A percentile compares a stretch with the other conserved stretches of the same genome.
Evolutionary conservation across 1,284 basidiomycete genomes (phyloP).

Genomic region (Abortiporus biennis): DNA sequence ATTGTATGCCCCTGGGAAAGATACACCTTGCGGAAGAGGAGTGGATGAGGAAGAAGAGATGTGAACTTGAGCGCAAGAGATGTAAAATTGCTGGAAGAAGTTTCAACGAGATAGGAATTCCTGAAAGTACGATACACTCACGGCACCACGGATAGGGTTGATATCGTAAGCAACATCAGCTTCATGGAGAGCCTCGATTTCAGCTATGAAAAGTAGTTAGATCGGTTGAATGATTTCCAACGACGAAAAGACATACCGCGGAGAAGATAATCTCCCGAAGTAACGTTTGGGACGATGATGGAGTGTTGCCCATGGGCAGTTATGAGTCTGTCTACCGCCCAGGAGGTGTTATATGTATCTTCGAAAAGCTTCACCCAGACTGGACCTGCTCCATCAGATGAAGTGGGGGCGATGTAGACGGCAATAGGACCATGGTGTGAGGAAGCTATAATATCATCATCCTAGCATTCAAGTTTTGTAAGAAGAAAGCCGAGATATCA

Average conservation of each 20-base stretch:
- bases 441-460: slow-evolving; percentile 6
- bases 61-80: slow-evolving; percentile 9
- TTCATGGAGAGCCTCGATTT: slow-evolving; percentile 11
- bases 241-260: slow-evolving; percentile 1
- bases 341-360: slow-evolving; percentile 7
- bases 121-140: slow-evolving; percentile 2
- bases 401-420: slow-evolving; percentile 9
- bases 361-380: slow-evolving; percentile 12
- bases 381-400: slow-evolving; percentile 8
- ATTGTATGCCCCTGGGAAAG: slow-evolving; percentile 12
- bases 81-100: slow-evolving; percentile 13
- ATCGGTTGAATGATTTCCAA: background rate
- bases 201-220: slow-evolving; percentile 3
- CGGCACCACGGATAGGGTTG: slow-evolving; percentile 11
- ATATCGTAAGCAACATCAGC: slow-evolving; percentile 9
- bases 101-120: too few relatives aligned
- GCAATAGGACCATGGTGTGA: slow-evolving; percentile 8
- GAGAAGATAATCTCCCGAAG: slow-evolving; percentile 10
- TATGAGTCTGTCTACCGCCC: slow-evolving; percentile 12
- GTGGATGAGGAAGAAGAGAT: slow-evolving; percentile 2
- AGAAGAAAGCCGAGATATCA: background rate
- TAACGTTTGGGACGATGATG: slow-evolving; percentile 7
- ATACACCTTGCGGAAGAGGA: slow-evolving; percentile 8
- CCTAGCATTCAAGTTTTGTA: background rate
- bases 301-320: slow-evolving; percentile 11